Evolutionary conservation across 208 protist genomes (phyloP).

Genomic region (Leptomonas seymouri): DNA sequence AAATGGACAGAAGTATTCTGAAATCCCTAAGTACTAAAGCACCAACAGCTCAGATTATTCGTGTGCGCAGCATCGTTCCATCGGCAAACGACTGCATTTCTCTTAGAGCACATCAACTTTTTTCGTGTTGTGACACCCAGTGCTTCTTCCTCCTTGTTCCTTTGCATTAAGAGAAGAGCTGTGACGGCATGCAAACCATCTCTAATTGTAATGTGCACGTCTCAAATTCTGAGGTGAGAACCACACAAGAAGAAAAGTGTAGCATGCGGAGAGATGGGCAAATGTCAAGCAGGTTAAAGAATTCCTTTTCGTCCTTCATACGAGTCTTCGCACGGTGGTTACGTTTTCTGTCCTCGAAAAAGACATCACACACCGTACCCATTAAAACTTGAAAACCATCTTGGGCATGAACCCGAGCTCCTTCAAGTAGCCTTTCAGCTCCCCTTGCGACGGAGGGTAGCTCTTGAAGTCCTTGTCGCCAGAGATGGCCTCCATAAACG

Average conservation of each 20-base stretch:
- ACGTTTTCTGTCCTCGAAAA: not conserved
- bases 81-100: not conserved
- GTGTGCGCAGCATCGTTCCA: not conserved
- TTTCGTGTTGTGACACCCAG: no score
- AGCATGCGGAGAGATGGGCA: no score
- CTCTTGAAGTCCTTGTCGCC: conserved; percentile 90
- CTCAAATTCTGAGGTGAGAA: not conserved
- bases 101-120: not conserved
- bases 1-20: not conserved
- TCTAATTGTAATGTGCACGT: no score
- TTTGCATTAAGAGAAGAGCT: no score
- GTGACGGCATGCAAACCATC: no score
- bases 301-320: not conserved
- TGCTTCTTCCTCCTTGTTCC: no score
- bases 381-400: conserved; percentile 93
- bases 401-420: conserved; percentile 87
- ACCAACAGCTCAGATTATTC: not conserved
- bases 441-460: conserved; percentile 76
- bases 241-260: not conserved
- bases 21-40: conserved; percentile 12
- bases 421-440: conserved; percentile 86
- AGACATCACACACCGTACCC: not conserved
- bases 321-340: not conserved
- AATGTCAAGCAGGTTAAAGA: no score
- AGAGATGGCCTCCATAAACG: conserved; percentile 88